Evolutionary conservation across 345 rosid genomes (phyloP).

Genomic region (Gossypium longicalyx): DNA sequence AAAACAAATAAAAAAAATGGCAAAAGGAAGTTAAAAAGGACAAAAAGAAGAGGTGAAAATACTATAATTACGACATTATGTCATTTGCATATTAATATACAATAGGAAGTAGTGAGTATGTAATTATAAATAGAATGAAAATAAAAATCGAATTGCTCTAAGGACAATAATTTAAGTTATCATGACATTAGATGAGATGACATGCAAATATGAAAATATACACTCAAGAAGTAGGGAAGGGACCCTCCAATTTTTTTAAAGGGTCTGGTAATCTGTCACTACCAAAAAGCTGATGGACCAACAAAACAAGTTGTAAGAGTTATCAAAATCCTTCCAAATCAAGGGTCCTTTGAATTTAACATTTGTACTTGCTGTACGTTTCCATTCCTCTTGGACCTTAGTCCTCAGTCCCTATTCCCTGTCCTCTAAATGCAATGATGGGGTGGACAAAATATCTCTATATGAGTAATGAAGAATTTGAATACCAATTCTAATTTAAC

Average conservation of each 20-base stretch:
- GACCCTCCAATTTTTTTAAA: constrained; percentile 6
- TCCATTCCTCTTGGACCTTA: background rate
- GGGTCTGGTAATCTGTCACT: background rate
- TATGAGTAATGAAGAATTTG: too few relatives aligned
- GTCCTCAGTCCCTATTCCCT: background rate
- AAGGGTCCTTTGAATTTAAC: constrained; percentile 2
- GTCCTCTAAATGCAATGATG: too few relatives aligned
- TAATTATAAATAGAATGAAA: background rate
- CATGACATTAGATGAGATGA: background rate
- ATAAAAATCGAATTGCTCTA: background rate
- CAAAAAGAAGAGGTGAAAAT: too few relatives aligned
- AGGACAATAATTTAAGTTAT: background rate
- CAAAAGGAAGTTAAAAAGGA: too few relatives aligned
- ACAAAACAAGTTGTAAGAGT: background rate
- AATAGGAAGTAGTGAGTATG: too few relatives aligned
- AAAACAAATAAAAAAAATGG: background rate
- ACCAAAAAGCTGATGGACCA: background rate
- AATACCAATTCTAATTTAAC: too few relatives aligned
- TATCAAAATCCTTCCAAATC: background rate
- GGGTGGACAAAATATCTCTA: too few relatives aligned
- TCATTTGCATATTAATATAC: too few relatives aligned
- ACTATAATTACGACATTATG: too few relatives aligned
- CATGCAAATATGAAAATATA: background rate
- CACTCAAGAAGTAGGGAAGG: background rate
- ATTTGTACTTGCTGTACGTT: constrained; percentile 1